Base-by-base conservation (phyloP, 164 flowering plant species). In the Santalum album region DNA sequence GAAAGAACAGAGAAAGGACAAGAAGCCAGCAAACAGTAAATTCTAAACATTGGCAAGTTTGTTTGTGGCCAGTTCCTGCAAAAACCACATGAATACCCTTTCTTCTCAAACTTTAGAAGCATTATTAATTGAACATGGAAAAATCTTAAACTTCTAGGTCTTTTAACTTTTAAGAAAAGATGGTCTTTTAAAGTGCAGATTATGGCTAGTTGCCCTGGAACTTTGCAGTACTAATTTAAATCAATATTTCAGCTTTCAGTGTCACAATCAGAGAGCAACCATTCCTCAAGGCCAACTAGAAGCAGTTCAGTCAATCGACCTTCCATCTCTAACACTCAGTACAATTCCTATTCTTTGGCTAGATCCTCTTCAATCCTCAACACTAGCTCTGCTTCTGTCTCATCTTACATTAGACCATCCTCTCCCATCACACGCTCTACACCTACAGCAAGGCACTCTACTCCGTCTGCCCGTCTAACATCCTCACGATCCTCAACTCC, bases 221-320 rank as follows among this genome's bases (percentile, higher is more conserved):
- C 34, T 29, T 29, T 29, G n/a, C n/a, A n/a, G n/a, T 29, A 9
- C 34, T 15, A 32, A 23, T 12, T 55, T 38, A 16, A 38, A 38
- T 2, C 6, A 58, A 25, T 60, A 23, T 73, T 72, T 66, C 89
- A 87, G 96, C 86, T 86, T 58, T 87, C 98, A 24, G 75, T 70
- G 45, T 59, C 86, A 49, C 94, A 90, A 15, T 67, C 85, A 26
- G 96, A 87, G 66, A 79, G 65, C 65, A 70, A 51, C 64, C 68
- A 74, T 64, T 49, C 78, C 20, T 56, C 83, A 48, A 69, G 76
- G 68, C 95, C 88, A 27, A 20, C 77, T 24, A 75, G 98, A 75
- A 88, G 96, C 75, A 86, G 75, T 67, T 86, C 98, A 2, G 90
- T 75, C 29, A 81, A 95, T n/a, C 92, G 96, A 17, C 66, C 90